phyloP scores from a whole-genome alignment of 495 filamentous ascomycete genomes.

The Parachaetomium inaequale region DNA sequence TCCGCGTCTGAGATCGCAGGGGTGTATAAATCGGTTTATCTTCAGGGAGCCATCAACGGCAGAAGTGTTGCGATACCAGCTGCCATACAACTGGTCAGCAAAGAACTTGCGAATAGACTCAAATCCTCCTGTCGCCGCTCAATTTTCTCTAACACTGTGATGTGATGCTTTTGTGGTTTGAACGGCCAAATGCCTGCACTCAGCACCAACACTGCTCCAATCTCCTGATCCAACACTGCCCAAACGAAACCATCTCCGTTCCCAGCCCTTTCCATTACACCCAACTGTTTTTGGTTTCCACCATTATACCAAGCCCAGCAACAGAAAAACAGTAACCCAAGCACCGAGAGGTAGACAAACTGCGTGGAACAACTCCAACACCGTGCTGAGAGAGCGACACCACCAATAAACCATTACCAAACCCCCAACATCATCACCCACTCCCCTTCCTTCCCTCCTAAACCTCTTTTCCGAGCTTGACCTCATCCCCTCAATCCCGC shows the following conservation, averaged over 20 bases:
- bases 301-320: not conserved
- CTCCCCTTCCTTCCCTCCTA: not conserved
- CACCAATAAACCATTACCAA: not conserved
- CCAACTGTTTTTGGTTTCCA: not conserved
- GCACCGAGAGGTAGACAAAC: not conserved
- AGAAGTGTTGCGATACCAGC: not conserved
- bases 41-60: not conserved
- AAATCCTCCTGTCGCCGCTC: not conserved
- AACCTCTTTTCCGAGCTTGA: no score
- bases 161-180: not conserved
- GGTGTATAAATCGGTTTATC: not conserved
- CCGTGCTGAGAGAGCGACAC: not conserved
- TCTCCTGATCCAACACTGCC: not conserved
- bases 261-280: not conserved
- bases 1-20: not conserved
- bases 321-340: not conserved
- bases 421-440: not conserved
- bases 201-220: not conserved
- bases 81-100: not conserved
- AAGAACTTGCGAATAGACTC: not conserved
- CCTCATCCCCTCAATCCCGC: no score
- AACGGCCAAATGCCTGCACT: constrained; percentile 3
- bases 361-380: not conserved
- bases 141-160: not conserved
- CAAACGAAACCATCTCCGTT: not conserved